These are phyloP conservation scores for Acanthamoeba castellanii DNA, from an alignment of 208 protist genomes.

Conservation along the genomic window DNA sequence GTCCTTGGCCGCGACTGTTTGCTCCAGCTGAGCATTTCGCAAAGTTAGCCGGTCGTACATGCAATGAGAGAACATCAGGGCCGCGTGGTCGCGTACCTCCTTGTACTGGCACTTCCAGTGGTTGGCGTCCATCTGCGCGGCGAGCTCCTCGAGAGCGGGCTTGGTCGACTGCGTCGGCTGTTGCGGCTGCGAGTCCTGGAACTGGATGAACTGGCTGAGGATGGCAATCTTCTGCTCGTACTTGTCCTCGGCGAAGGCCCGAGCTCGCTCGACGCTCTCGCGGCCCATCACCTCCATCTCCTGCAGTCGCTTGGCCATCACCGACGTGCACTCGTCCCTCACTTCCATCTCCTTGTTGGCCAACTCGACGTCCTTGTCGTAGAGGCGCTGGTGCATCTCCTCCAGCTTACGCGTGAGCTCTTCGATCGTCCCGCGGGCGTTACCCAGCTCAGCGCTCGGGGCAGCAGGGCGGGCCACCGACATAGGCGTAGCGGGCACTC, in stretches of 20 bases:
- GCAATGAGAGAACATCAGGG: background rate
- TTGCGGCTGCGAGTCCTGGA: background rate
- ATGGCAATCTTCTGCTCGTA: constrained; percentile 53
- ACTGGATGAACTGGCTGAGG: constrained; percentile 38
- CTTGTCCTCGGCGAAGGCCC: constrained; percentile 43
- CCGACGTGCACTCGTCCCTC: constrained; percentile 3
- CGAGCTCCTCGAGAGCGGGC: constrained; percentile 11
- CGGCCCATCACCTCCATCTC: constrained; percentile 59
- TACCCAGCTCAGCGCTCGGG: background rate
- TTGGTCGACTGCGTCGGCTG: background rate
- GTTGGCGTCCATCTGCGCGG: constrained; percentile 16
- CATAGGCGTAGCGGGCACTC: background rate
- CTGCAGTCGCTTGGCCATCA: constrained; percentile 52
- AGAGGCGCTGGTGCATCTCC: background rate
- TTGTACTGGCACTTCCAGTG: constrained; percentile 46
- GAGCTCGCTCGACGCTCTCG: constrained; percentile 3
- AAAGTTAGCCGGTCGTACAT: background rate
- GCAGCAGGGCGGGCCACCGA: background rate
- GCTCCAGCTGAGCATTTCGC: background rate
- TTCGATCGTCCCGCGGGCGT: background rate
- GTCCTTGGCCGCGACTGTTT: constrained; percentile 19
- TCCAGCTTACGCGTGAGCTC: background rate
- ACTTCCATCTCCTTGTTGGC: constrained; percentile 50
- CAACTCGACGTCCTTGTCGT: background rate
- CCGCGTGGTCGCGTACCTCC: background rate